phyloP scores from a whole-genome alignment of 345 rosid genomes.

The Aethionema arabicum region DNA sequence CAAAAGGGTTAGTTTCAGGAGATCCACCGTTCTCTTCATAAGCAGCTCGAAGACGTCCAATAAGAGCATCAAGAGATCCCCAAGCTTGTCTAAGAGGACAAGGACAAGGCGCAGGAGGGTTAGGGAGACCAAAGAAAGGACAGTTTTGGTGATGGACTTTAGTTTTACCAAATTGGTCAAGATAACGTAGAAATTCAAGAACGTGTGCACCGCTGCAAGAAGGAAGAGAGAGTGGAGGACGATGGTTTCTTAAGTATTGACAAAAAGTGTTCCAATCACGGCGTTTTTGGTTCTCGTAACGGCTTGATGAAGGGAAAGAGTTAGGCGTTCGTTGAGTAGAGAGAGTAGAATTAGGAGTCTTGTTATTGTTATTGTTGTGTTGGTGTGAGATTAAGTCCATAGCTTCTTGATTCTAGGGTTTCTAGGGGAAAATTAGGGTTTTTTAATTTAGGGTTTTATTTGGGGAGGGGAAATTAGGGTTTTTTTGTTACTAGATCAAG shows the following conservation, averaged over 20 bases:
- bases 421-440: background rate
- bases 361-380: background rate
- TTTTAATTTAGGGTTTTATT: slow-evolving; percentile 17
- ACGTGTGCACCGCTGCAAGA: slow-evolving; percentile 83
- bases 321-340: slow-evolving; percentile 15
- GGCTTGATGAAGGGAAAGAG: slow-evolving; percentile 48
- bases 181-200: slow-evolving; percentile 64
- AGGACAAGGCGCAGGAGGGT: slow-evolving; percentile 87
- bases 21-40: slow-evolving; percentile 82
- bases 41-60: slow-evolving; percentile 86
- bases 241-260: slow-evolving; percentile 75
- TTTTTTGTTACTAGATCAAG: background rate
- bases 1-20: slow-evolving; percentile 82
- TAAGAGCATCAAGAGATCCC: slow-evolving; percentile 94
- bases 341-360: slow-evolving; percentile 22
- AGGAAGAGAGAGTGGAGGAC: slow-evolving; percentile 67
- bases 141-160: slow-evolving; percentile 65
- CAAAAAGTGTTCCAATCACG: slow-evolving; percentile 95
- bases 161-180: slow-evolving; percentile 35
- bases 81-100: slow-evolving; percentile 92
- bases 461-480: background rate
- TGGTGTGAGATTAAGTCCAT: slow-evolving; percentile 46
- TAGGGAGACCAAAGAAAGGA: slow-evolving; percentile 78
- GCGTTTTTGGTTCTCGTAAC: slow-evolving; percentile 84
- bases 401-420: background rate